phyloP scores from a whole-genome alignment of 352 stramenopile species.

The Globisporangium perplexum region DNA sequence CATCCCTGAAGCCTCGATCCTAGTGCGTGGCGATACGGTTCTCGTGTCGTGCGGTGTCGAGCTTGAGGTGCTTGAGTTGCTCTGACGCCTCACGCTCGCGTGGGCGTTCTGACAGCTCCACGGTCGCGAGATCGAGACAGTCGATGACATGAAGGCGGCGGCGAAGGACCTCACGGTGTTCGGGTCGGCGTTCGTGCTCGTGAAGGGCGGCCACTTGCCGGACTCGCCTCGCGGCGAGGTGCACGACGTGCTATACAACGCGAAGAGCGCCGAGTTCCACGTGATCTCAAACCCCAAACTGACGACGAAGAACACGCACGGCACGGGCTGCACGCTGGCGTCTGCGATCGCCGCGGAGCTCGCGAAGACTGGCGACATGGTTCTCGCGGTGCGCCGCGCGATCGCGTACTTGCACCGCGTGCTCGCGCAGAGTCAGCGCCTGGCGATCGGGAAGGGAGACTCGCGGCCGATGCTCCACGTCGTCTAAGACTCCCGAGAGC shows the following conservation, averaged over 20 bases:
- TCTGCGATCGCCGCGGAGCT: slow-evolving; percentile 87
- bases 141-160: slow-evolving; percentile 67
- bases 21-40: slow-evolving; percentile 34
- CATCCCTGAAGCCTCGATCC: slow-evolving; percentile 88
- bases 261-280: slow-evolving; percentile 14
- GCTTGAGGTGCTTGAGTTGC: neutral
- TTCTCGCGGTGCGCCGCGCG: slow-evolving; percentile 20
- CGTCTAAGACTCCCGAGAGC: slow-evolving; percentile 4
- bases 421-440: slow-evolving; percentile 25
- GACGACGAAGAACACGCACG: slow-evolving; percentile 45
- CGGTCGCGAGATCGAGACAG: slow-evolving; percentile 29
- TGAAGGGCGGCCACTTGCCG: slow-evolving; percentile 90
- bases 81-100: neutral
- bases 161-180: slow-evolving; percentile 71
- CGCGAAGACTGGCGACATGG: slow-evolving; percentile 47
- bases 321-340: slow-evolving; percentile 93
- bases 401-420: slow-evolving; percentile 42
- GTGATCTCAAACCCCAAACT: slow-evolving; percentile 32
- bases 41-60: neutral
- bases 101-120: slow-evolving; percentile 21
- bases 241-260: slow-evolving; percentile 35
- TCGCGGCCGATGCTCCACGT: slow-evolving; percentile 44
- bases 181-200: slow-evolving; percentile 69
- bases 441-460: slow-evolving; percentile 27
- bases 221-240: slow-evolving; percentile 11